Conservation (phyloP, 139 green algal species). For the Chlorella ohadii region DNA sequence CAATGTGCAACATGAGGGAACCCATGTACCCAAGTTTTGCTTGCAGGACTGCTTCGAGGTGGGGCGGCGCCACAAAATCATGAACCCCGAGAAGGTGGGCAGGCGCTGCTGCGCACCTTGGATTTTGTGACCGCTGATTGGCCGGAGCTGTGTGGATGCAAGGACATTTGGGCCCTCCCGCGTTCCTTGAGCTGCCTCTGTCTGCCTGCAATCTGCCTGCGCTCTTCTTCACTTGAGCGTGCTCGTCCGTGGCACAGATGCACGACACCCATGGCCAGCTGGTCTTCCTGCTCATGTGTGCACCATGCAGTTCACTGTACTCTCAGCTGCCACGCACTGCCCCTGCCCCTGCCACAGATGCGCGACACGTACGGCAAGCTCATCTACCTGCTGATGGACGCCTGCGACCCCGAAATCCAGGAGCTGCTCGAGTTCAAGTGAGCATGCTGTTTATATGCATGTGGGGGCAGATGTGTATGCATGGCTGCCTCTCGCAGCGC, state of each 20-base stretch:
- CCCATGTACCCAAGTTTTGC: too few relatives aligned
- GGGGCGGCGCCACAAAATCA: conserved; percentile 92
- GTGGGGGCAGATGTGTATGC: too few relatives aligned
- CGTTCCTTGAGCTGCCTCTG: not conserved
- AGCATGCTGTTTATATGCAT: not conserved
- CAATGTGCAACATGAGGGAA: too few relatives aligned
- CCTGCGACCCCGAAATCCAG: conserved; percentile 57
- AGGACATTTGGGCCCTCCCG: too few relatives aligned
- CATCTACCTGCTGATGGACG: conserved; percentile 89
- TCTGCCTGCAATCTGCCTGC: not conserved
- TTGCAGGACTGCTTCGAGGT: conserved; percentile 50
- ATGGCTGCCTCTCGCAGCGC: too few relatives aligned
- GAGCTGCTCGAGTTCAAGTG: conserved; percentile 69
- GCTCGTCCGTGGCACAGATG: too few relatives aligned
- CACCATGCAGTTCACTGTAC: not conserved
- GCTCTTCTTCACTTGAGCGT: not conserved
- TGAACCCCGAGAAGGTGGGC: conserved; percentile 88
- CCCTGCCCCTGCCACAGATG: too few relatives aligned
- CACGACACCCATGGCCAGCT: conserved; percentile 86
- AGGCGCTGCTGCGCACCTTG: too few relatives aligned
- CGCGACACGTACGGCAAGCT: conserved; percentile 86
- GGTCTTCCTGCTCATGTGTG: conserved; percentile 87
- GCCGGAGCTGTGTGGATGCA: too few relatives aligned
- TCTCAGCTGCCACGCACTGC: too few relatives aligned
- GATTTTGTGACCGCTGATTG: too few relatives aligned